A percentile compares a stretch with the other conserved stretches of the same genome.
phyloP scores from a whole-genome alignment of 2,329 filamentous ascomycete genomes.

The Colletotrichum truncatum region DNA sequence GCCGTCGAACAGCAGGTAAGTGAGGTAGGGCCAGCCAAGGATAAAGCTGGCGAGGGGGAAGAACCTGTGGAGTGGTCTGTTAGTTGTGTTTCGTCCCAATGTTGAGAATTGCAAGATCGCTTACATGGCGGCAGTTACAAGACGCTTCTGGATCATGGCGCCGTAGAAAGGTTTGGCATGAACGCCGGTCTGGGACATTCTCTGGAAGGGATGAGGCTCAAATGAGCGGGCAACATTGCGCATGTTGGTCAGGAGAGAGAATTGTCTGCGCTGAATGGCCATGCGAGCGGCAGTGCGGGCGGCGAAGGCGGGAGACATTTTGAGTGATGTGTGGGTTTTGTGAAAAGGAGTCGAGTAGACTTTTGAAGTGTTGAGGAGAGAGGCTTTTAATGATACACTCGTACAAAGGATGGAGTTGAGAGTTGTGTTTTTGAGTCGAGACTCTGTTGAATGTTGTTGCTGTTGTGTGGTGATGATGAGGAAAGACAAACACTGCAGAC shows the following conservation, averaged over 20 bases:
- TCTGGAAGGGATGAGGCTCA: conserved; percentile 49
- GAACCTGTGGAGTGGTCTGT: conserved; percentile 7
- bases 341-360: not conserved
- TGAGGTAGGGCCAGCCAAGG: conserved; percentile 30
- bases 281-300: conserved; percentile 40
- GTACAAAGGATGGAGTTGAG: conserved; percentile 17
- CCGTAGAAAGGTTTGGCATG: conserved; percentile 47
- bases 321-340: conserved; percentile 27
- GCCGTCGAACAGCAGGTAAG: conserved; percentile 14
- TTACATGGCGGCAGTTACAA: conserved; percentile 44
- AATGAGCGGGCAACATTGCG: conserved; percentile 46
- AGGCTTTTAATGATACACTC: conserved; percentile 11
- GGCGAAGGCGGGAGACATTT: conserved; percentile 44
- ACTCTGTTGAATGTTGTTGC: conserved; percentile 16
- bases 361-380: conserved; percentile 19
- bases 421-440: conserved; percentile 29
- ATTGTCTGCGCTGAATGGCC: conserved; percentile 39
- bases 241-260: conserved; percentile 46
- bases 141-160: conserved; percentile 41
- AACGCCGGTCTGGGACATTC: conserved; percentile 39
- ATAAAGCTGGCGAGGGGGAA: conserved; percentile 3
- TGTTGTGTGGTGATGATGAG: conserved; percentile 27
- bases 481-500: conserved; percentile 14
- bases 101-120: conserved; percentile 17
- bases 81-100: not conserved